phyloP scores from a whole-genome alignment of 2,329 filamentous ascomycete species.

The Cryphonectria carpinicola region DNA sequence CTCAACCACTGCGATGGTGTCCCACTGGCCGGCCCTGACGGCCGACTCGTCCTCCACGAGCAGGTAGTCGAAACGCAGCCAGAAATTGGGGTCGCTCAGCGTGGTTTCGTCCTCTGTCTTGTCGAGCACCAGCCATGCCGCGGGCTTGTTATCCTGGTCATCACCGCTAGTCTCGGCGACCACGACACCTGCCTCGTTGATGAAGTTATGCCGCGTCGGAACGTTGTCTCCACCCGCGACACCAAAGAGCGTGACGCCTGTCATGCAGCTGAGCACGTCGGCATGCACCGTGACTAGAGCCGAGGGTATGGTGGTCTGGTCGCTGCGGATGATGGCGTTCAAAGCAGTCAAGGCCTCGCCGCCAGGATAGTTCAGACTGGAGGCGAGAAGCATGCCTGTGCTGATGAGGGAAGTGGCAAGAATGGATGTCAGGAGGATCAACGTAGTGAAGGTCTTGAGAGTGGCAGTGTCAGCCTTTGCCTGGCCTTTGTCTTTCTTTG shows the following conservation, averaged over 20 bases:
- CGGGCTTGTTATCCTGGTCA: slow-evolving; percentile 14
- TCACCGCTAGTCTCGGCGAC: slow-evolving; percentile 11
- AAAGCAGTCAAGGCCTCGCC: slow-evolving; percentile 72
- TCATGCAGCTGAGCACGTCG: slow-evolving; percentile 72
- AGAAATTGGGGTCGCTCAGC: slow-evolving; percentile 58
- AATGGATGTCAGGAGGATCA: slow-evolving; percentile 62
- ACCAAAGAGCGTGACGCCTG: slow-evolving; percentile 69
- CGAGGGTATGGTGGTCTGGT: slow-evolving; percentile 35
- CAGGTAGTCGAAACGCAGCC: slow-evolving; percentile 66
- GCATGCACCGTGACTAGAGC: slow-evolving; percentile 57
- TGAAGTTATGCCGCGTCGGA: slow-evolving; percentile 34
- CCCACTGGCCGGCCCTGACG: slow-evolving; percentile 57
- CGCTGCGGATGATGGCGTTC: slow-evolving; percentile 43
- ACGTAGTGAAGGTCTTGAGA: slow-evolving; percentile 52
- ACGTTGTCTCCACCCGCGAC: slow-evolving; percentile 45
- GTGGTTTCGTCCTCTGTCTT: slow-evolving; percentile 61
- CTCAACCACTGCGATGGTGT: slow-evolving; percentile 58
- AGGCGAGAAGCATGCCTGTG: slow-evolving; percentile 72
- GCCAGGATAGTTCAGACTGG: slow-evolving; percentile 91
- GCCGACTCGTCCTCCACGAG: slow-evolving; percentile 57
- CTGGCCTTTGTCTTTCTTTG: slow-evolving; percentile 20
- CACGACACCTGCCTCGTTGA: slow-evolving; percentile 32
- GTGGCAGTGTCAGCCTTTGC: slow-evolving; percentile 49
- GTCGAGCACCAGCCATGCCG: slow-evolving; percentile 51
- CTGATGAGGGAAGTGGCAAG: slow-evolving; percentile 66